A percentile compares a stretch with the other conserved stretches of the same genome.
Evolutionary conservation across 2,329 filamentous ascomycete species (phyloP).

Genomic region (Metarhizium humberi): DNA sequence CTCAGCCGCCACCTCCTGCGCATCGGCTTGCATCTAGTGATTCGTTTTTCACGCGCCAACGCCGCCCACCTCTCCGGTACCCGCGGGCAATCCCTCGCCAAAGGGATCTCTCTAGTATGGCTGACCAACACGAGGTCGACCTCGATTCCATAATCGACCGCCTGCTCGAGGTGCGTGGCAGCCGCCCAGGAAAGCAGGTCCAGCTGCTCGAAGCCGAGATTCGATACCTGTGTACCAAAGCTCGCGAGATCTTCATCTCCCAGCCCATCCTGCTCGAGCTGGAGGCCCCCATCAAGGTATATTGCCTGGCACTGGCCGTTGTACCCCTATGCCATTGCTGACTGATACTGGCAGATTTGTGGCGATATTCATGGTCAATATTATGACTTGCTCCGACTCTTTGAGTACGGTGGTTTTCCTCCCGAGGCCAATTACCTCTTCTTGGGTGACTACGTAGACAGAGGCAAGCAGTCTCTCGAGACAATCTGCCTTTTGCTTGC

Average conservation of each 20-base stretch:
- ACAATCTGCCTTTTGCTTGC: conserved; percentile 93
- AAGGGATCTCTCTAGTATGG: conserved; percentile 38
- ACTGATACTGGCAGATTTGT: conserved; percentile 62
- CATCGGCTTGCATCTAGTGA: conserved; percentile 19
- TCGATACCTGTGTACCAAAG: conserved; percentile 94
- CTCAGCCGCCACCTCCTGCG: conserved; percentile 19
- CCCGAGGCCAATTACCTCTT: conserved; percentile 99
- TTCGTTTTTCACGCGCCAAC: conserved; percentile 15
- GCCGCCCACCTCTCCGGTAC: conserved; percentile 14
- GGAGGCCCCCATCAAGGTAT: conserved; percentile 97
- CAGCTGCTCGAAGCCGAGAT: conserved; percentile 96
- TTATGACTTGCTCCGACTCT: conserved; percentile 92
- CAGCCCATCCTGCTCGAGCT: conserved; percentile 96
- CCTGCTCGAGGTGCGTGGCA: conserved; percentile 93
- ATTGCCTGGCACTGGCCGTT: conserved; percentile 15
- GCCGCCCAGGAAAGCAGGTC: conserved; percentile 96
- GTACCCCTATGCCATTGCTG: neutral
- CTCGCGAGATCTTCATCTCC: conserved; percentile 98
- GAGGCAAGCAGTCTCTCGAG: conserved; percentile 98
- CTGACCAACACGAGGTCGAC: conserved; percentile 78
- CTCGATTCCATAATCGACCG: conserved; percentile 99
- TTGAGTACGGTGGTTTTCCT: conserved; percentile 97
- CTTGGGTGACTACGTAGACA: conserved; percentile 96
- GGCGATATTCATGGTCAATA: conserved; percentile 99
- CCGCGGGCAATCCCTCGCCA: conserved; percentile 29